Conservation (phyloP, 1,284 basidiomycete genomes). For the Cerrena zonata region DNA sequence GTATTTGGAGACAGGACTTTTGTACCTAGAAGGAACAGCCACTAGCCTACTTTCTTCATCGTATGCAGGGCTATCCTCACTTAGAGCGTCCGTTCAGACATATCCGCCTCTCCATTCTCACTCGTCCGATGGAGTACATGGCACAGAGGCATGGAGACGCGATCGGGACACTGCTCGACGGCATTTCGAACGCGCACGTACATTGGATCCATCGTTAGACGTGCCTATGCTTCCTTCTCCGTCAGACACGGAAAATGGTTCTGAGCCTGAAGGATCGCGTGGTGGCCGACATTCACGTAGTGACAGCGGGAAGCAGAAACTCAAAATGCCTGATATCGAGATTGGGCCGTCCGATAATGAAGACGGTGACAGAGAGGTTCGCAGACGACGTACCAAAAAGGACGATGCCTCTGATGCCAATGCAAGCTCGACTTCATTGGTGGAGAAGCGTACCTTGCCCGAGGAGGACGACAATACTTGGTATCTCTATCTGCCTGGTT, state of each 20-base stretch:
- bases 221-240: slow-evolving; percentile 58
- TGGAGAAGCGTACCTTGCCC: slow-evolving; percentile 20
- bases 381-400: slow-evolving; percentile 27
- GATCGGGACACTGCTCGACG: slow-evolving; percentile 62
- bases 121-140: slow-evolving; percentile 31
- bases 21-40: slow-evolving; percentile 71
- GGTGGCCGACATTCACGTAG: slow-evolving; percentile 8
- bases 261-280: slow-evolving; percentile 21
- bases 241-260: slow-evolving; percentile 45
- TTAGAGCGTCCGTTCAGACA: slow-evolving; percentile 40
- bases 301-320: slow-evolving; percentile 7
- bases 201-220: slow-evolving; percentile 54
- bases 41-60: slow-evolving; percentile 60
- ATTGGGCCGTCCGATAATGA: slow-evolving; percentile 16
- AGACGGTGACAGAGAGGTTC: slow-evolving; percentile 9
- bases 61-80: slow-evolving; percentile 66
- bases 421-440: slow-evolving; percentile 20
- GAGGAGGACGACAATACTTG: slow-evolving; percentile 64
- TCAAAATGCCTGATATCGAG: slow-evolving; percentile 38
- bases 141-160: slow-evolving; percentile 61
- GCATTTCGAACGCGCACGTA: slow-evolving; percentile 64
- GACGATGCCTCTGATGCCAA: slow-evolving; percentile 3
- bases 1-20: slow-evolving; percentile 67
- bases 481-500: slow-evolving; percentile 69
- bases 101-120: neutral